Percentiles rank a stretch among this genome's conserved stretches.
Conservation (phyloP, 2,329 filamentous ascomycete genomes). For the Nectriaceae sp. region DNA sequence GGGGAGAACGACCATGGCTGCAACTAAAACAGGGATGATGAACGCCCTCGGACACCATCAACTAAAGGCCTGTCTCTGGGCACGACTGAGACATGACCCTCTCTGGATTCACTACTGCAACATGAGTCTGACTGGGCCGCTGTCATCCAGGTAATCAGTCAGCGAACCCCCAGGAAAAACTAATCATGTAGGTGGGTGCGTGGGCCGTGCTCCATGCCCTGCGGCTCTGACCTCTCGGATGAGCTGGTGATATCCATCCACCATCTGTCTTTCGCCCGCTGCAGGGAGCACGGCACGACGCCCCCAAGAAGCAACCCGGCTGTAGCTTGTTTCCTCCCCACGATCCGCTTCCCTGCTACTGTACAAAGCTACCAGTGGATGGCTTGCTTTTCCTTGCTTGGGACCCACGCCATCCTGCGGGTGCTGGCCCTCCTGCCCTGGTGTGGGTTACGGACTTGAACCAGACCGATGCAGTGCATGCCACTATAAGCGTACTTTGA, state of each 20-base stretch:
- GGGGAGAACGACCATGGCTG: slow-evolving; percentile 22
- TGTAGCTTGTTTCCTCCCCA: slow-evolving; percentile 21
- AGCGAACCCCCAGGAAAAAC: not conserved
- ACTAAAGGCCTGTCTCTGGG: slow-evolving; percentile 9
- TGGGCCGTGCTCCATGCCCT: not conserved
- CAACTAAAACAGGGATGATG: slow-evolving; percentile 27
- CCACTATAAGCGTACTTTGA: not conserved
- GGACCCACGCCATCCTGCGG: slow-evolving; percentile 7
- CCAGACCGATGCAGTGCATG: slow-evolving; percentile 6
- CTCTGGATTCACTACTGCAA: not conserved
- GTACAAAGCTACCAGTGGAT: slow-evolving; percentile 11
- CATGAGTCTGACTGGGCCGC: not conserved
- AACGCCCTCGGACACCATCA: slow-evolving; percentile 14
- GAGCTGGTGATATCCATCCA: not conserved
- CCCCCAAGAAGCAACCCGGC: slow-evolving; percentile 8
- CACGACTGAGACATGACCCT: slow-evolving; percentile 12
- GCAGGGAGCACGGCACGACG: slow-evolving; percentile 18
- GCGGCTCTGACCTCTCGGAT: not conserved
- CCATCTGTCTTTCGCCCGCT: slow-evolving; percentile 8
- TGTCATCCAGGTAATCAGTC: no score
- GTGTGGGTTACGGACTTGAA: not conserved
- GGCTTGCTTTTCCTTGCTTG: slow-evolving; percentile 15
- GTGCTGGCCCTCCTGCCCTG: slow-evolving; percentile 4
- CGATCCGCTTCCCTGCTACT: slow-evolving; percentile 18
- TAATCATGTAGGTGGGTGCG: not conserved